Conservation (phyloP, 2,329 filamentous ascomycete species). For the Diaporthe ilicicola region DNA sequence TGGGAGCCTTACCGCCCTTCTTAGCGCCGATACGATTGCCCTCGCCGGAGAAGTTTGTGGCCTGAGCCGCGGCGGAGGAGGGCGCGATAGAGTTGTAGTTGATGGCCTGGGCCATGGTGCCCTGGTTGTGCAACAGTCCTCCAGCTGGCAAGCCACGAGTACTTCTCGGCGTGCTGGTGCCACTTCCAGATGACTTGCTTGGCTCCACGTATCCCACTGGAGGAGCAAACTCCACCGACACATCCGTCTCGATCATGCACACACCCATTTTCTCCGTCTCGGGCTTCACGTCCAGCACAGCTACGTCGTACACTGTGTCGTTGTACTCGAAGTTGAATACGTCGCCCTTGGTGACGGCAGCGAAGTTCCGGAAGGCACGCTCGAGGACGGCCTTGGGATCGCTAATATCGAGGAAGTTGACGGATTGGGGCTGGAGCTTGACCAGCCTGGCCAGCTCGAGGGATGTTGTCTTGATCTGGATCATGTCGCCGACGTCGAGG, state of each 20-base stretch:
- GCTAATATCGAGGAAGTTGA: constrained; percentile 93
- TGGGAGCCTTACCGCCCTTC: constrained; percentile 79
- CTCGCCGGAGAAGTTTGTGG: constrained; percentile 80
- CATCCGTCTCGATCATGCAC: constrained; percentile 94
- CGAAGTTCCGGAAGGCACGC: constrained; percentile 63
- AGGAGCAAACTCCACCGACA: constrained; percentile 94
- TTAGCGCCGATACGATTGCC: constrained; percentile 87
- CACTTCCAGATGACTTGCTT: constrained; percentile 68
- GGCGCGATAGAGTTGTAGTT: constrained; percentile 94
- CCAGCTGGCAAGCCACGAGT: constrained; percentile 71
- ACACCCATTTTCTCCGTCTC: constrained; percentile 84
- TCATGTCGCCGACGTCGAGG: constrained; percentile 90
- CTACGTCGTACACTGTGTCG: constrained; percentile 90
- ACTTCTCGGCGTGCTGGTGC: constrained; percentile 87
- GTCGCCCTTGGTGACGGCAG: constrained; percentile 72
- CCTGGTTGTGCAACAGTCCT: constrained; percentile 81
- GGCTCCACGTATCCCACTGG: constrained; percentile 96
- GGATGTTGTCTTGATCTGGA: constrained; percentile 95
- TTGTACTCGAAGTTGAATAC: constrained; percentile 98
- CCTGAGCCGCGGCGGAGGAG: constrained; percentile 70
- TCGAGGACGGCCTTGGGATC: constrained; percentile 98
- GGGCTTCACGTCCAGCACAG: constrained; percentile 92
- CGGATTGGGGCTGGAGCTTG: constrained; percentile 94
- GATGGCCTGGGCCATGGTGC: constrained; percentile 97
- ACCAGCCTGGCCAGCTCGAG: constrained; percentile 90